Percentiles rank a stretch among this genome's conserved stretches.
Conservation (phyloP, 768 basidiomycete species). For the Podaxis sp. region DNA sequence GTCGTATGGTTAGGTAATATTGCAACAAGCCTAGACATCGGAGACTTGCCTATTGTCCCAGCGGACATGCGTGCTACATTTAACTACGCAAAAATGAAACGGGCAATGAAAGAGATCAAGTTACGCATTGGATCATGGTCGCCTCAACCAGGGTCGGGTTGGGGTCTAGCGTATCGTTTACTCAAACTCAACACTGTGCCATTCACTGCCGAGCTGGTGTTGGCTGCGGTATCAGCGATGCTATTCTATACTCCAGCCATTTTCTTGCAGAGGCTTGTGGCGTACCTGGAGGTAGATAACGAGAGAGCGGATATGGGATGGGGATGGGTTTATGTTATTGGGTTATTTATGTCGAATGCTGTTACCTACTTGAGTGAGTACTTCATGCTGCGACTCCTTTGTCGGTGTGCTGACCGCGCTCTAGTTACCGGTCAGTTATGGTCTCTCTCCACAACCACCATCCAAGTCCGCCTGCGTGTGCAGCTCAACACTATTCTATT, state of each 20-base stretch:
- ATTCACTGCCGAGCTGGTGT: constrained; percentile 36
- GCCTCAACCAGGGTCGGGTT: constrained; percentile 59
- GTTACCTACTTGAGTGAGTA: constrained; percentile 28
- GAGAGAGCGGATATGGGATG: constrained; percentile 51
- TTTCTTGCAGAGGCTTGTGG: constrained; percentile 57
- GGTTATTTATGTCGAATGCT: constrained; percentile 29
- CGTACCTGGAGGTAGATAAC: constrained; percentile 62
- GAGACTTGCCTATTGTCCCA: constrained; percentile 81
- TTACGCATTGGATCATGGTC: constrained; percentile 54
- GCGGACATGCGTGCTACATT: constrained; percentile 62
- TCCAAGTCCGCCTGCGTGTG: constrained; percentile 67
- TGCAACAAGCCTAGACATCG: constrained; percentile 74
- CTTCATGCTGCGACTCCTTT: not conserved
- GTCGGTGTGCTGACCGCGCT: not conserved
- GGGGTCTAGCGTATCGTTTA: constrained; percentile 57
- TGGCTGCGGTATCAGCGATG: constrained; percentile 54
- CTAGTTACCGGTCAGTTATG: constrained; percentile 66
- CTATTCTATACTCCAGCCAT: constrained; percentile 67
- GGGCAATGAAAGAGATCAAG: constrained; percentile 44
- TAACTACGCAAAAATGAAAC: constrained; percentile 65
- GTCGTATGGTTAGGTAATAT: constrained; percentile 82
- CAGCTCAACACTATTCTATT: constrained; percentile 85
- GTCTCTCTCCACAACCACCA: constrained; percentile 61
- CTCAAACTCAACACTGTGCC: constrained; percentile 47
- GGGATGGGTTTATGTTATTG: constrained; percentile 65